phyloP scores from a whole-genome alignment of 2,329 filamentous ascomycete species.

The Colletotrichum magnum region DNA sequence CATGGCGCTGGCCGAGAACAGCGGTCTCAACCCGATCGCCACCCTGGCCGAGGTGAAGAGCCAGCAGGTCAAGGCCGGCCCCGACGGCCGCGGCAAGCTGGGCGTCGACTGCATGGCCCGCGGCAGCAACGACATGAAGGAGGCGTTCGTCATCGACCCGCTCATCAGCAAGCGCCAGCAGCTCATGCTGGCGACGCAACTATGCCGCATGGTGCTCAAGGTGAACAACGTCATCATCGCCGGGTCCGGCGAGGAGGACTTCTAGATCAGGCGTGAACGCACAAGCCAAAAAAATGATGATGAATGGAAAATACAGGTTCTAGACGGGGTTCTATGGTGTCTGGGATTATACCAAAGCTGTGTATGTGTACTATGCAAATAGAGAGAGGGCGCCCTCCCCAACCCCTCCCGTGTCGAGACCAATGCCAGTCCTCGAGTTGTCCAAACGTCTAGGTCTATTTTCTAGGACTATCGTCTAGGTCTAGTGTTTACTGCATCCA shows the following conservation, averaged over 20 bases:
- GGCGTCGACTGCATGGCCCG: slow-evolving; percentile 98
- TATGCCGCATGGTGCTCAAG: slow-evolving; percentile 98
- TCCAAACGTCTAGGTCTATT: background rate
- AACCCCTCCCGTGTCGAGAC: slow-evolving; percentile 35
- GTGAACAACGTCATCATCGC: slow-evolving; percentile 96
- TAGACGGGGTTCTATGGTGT: slow-evolving; percentile 38
- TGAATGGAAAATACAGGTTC: slow-evolving; percentile 27
- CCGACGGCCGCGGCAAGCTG: slow-evolving; percentile 70
- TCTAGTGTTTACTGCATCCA: slow-evolving; percentile 35
- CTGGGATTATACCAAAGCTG: slow-evolving; percentile 42
- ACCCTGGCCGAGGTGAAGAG: slow-evolving; percentile 96
- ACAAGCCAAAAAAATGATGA: slow-evolving; percentile 33
- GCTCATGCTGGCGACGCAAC: slow-evolving; percentile 93
- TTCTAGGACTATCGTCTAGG: background rate
- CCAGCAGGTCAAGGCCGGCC: slow-evolving; percentile 86
- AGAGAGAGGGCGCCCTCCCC: slow-evolving; percentile 19
- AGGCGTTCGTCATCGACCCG: slow-evolving; percentile 98
- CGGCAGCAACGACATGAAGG: slow-evolving; percentile 96
- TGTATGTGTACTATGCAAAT: slow-evolving; percentile 43
- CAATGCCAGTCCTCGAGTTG: slow-evolving; percentile 30
- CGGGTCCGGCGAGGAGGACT: slow-evolving; percentile 89
- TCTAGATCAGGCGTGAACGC: slow-evolving; percentile 65
- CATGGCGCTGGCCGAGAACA: slow-evolving; percentile 98
- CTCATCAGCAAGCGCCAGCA: slow-evolving; percentile 99
- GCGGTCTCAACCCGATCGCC: slow-evolving; percentile 94